These are phyloP conservation scores for Chaetomidium leptoderma DNA, from an alignment of 495 filamentous ascomycete species.

Conservation along the genomic window DNA sequence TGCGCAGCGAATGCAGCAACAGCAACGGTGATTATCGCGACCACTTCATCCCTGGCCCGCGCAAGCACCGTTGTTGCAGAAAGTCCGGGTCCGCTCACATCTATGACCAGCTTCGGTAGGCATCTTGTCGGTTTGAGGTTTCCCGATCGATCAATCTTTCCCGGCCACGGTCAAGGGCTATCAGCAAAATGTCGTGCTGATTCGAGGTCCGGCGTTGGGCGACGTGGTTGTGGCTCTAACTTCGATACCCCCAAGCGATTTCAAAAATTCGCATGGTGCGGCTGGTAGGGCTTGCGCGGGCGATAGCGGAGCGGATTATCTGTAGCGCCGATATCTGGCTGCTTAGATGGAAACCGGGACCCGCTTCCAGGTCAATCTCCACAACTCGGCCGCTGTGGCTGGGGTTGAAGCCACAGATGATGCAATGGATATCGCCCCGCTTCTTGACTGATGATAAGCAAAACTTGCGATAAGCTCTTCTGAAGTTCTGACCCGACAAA, in stretches of 20 bases:
- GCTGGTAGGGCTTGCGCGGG: slow-evolving; percentile 30
- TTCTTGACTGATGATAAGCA: neutral
- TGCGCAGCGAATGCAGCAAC: slow-evolving; percentile 4
- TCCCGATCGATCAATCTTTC: slow-evolving; percentile 34
- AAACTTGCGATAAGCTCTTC: neutral
- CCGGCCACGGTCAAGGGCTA: slow-evolving; percentile 30
- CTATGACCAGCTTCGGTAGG: slow-evolving; percentile 78
- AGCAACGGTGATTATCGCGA: slow-evolving; percentile 13
- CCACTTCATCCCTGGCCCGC: neutral
- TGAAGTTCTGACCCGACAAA: too few species aligned
- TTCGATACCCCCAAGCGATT: slow-evolving; percentile 31
- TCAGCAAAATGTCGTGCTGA: slow-evolving; percentile 39
- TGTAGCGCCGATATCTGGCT: slow-evolving; percentile 19
- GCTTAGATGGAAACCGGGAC: neutral
- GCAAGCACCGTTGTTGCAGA: slow-evolving; percentile 8
- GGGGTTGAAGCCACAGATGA: slow-evolving; percentile 12
- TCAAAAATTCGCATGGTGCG: slow-evolving; percentile 37
- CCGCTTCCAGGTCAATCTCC: neutral
- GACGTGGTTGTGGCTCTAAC: slow-evolving; percentile 38
- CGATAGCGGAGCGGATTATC: slow-evolving; percentile 29
- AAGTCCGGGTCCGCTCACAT: slow-evolving; percentile 56
- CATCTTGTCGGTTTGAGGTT: slow-evolving; percentile 59
- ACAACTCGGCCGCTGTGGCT: slow-evolving; percentile 4
- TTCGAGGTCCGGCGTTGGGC: slow-evolving; percentile 36
- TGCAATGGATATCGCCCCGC: neutral